Evolutionary conservation across 164 flowering plant species (phyloP).

Genomic region (Tetracentron sinense): DNA sequence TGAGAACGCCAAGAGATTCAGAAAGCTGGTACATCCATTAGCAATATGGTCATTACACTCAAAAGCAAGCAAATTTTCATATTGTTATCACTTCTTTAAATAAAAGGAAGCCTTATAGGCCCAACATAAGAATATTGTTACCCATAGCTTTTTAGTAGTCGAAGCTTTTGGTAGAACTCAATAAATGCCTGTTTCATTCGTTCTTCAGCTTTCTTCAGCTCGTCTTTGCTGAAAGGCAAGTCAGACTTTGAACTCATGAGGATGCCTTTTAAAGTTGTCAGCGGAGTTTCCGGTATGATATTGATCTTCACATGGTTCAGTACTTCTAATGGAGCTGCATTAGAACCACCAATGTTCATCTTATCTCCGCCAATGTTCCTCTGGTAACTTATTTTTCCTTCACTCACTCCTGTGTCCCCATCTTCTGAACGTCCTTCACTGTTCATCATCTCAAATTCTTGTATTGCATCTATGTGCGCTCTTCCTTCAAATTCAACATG

Average conservation of each 20-base stretch:
- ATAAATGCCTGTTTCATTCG: conserved; percentile 44
- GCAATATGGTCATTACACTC: conserved; percentile 5
- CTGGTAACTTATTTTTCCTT: background rate
- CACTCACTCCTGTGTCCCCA: background rate
- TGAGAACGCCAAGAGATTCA: conserved; percentile 68
- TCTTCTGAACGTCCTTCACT: conserved; percentile 19
- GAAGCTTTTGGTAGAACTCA: conserved; percentile 58
- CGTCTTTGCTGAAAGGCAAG: conserved; percentile 38
- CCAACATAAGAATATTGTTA: conserved; percentile 15
- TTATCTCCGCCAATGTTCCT: background rate
- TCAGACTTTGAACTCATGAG: conserved; percentile 26
- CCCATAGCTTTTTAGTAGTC: conserved; percentile 65
- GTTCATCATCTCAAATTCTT: conserved; percentile 54
- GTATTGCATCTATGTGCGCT: conserved; percentile 43
- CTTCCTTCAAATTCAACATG: conserved; percentile 17
- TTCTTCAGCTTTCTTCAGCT: conserved; percentile 55
- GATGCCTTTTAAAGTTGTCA: conserved; percentile 45
- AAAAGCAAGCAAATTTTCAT: conserved; percentile 3
- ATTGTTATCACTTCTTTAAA: too few species aligned
- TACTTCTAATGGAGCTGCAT: conserved; percentile 44
- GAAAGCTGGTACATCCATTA: conserved; percentile 42
- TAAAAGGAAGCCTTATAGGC: background rate
- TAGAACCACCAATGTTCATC: conserved; percentile 7
- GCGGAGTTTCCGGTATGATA: conserved; percentile 48
- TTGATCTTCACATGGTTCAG: conserved; percentile 56